Conservation (phyloP, 108 stramenopile genomes). For the Mediolabrus comicus region DNA sequence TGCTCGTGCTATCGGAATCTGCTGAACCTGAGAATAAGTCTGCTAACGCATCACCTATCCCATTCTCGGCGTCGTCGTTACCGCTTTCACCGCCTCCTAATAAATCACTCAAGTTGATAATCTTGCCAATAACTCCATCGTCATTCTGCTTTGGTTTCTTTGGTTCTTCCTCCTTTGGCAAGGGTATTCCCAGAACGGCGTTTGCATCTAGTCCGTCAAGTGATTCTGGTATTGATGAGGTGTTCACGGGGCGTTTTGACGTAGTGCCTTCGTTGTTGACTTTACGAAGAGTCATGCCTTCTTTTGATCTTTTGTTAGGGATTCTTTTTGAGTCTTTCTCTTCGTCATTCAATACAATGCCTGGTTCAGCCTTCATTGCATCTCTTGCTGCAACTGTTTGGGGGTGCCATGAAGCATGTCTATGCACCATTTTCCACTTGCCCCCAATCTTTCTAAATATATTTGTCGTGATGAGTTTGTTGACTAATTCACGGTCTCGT, state of each 20-base stretch:
- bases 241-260: constrained; percentile 16
- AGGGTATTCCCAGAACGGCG: constrained; percentile 31
- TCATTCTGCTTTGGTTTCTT: constrained; percentile 21
- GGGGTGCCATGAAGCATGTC: constrained; percentile 84
- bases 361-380: constrained; percentile 49
- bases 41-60: constrained; percentile 25
- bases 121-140: constrained; percentile 40
- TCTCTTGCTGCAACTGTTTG: constrained; percentile 69
- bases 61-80: constrained; percentile 10
- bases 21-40: constrained; percentile 19
- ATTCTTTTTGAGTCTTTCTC: not conserved
- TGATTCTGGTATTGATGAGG: constrained; percentile 22
- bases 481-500: constrained; percentile 55
- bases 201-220: constrained; percentile 42
- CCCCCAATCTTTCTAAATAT: constrained; percentile 81
- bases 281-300: constrained; percentile 21
- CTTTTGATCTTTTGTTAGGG: constrained; percentile 10
- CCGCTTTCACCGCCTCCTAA: constrained; percentile 24
- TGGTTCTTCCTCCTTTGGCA: constrained; percentile 16
- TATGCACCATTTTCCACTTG: constrained; percentile 80
- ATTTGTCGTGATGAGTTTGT: constrained; percentile 78
- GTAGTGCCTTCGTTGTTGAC: constrained; percentile 22
- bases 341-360: constrained; percentile 22
- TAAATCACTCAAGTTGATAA: constrained; percentile 27
- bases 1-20: constrained; percentile 13